Base-by-base conservation (phyloP, 2,329 filamentous ascomycete species). In the Pseudocercospora fuligena region DNA sequence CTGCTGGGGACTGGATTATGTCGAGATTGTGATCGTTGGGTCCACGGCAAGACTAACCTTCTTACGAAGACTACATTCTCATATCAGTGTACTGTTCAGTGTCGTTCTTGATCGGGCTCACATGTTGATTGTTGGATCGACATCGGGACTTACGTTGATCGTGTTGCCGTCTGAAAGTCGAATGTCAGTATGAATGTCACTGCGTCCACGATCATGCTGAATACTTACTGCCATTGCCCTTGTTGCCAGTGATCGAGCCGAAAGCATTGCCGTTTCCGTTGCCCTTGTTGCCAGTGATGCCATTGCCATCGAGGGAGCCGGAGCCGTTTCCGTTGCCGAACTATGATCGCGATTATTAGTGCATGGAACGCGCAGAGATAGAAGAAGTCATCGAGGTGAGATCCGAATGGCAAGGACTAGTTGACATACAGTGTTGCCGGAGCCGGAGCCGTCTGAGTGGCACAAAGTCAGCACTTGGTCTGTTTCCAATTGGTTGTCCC, bases 231-330 rank as follows among this genome's bases (percentile, higher is more conserved):
- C 19, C 47, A 51, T 51, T 51, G 25, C 47, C 47, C 47, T 51
- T 23, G 47, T 51, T 51, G n/a, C 47, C 47, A 27, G 47, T 51
- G 47, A 51, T 51, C 16, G 23, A 29, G 23, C 27, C 25, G 25
- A n/a, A 16, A 36, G 31, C 36, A 12, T 60, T 60, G 16, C 33
- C 33, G 36, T 60, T 47, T 16, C 33, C 57, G 36, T 47, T 60
- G 21, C 21, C 36, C 57, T 60, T 60, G 57, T 60, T 60, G 36
- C 57, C 57, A 8, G 33, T 60, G 27, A 56, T 51, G 21, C 47
- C 51, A 16, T 56, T 31, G 16, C 51, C 27, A 11, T 25, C 16
- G 2, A 27, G 16, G 12, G 51, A 33, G 21, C 57, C 57, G 29
- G 21, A 23, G n/a, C 27, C 31, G 57, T 29, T 60, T 8, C 21